Evolutionary conservation across 176 grass and related monocot genomes (phyloP).

Genomic region (Pontederia crassipes): DNA sequence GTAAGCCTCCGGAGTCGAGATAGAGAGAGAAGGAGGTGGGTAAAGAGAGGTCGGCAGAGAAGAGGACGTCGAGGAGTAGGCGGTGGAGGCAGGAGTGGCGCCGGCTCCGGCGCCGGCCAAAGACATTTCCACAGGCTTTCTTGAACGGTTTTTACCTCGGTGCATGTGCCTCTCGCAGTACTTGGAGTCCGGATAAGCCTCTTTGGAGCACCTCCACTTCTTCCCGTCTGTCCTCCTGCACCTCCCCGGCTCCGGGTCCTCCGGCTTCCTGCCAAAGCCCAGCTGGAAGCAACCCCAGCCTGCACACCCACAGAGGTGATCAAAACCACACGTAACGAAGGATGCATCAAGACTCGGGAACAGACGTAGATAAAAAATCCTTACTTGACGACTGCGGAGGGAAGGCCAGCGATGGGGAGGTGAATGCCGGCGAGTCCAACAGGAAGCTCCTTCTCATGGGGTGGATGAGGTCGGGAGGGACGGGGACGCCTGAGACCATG

Average conservation of each 20-base stretch:
- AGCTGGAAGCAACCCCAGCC: conserved; percentile 69
- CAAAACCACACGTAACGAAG: not conserved
- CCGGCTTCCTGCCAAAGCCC: conserved; percentile 64
- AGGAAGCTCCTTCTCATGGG: conserved; percentile 73
- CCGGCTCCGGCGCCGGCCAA: conserved; percentile 39
- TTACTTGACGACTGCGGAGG: conserved; percentile 57
- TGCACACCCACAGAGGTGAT: conserved; percentile 26
- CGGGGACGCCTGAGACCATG: conserved; percentile 73
- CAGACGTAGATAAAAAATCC: not conserved
- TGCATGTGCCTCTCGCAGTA: conserved; percentile 99
- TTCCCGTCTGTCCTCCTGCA: conserved; percentile 89
- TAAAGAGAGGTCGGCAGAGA: too few relatives aligned
- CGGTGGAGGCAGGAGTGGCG: conserved; percentile 9
- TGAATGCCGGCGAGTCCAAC: conserved; percentile 55
- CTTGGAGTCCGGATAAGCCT: conserved; percentile 88
- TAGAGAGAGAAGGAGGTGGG: conserved; percentile 14
- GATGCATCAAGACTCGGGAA: not conserved
- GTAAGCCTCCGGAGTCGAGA: conserved; percentile 19
- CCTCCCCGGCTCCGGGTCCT: conserved; percentile 83
- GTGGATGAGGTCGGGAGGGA: conserved; percentile 74
- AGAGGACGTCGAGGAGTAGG: conserved; percentile 5
- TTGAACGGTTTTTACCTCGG: conserved; percentile 99
- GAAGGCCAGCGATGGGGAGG: conserved; percentile 64
- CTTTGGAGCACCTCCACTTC: conserved; percentile 95
- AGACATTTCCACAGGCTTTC: conserved; percentile 99